Base-by-base conservation (phyloP, 495 filamentous ascomycete genomes). In the Hypoxylon perforatum region DNA sequence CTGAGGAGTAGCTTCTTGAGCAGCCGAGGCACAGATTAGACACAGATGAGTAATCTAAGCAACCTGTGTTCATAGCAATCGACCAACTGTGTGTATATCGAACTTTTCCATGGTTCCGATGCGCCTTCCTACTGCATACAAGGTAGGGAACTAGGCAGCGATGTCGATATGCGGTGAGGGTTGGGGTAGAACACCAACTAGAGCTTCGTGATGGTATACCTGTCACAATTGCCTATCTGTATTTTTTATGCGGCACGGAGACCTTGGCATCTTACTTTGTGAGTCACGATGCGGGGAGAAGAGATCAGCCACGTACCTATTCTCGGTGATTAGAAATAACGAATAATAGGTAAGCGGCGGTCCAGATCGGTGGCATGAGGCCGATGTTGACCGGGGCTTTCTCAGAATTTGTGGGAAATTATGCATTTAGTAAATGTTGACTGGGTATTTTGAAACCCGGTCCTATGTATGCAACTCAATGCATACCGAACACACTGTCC, bases 401-500 rank as follows among this genome's bases (percentile, higher is more conserved):
- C n/a, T n/a, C 22, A 28, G n/a, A 11, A 48, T 15, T 30, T 48
- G 6, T 48, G 3, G n/a, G 46, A 28, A 28, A 15, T 48, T 15
- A 7, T 48, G 11, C 23, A 28, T 17, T 42, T 17, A 28, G 5
- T n/a, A 25, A 7, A 7, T 44, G 30, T 17, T 57, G 35, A 51
- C 38, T 12, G 14, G 14, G 38, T 51, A 41, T 14, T 21, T 44
- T 15, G 19, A 54, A 30, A 7, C 25, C 19, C 35, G 49, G 39
- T 25, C 3, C 12, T 3, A 38, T 14, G 39, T 23, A 17, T 42
- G 25, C 41, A 41, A n/a, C 36, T 14, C 28, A 22, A 35, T 25
- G 21, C 41, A 65, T 25, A 51, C 52, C 58, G 28, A 47, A 56
- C 59, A 39, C 58, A 59, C 46, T 62, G 52, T 56, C n/a, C 10